Percentiles rank a stretch among this genome's conserved stretches.
Evolutionary conservation across 176 grass and related monocot genomes (phyloP).

Genomic region (Carex myosuroides): DNA sequence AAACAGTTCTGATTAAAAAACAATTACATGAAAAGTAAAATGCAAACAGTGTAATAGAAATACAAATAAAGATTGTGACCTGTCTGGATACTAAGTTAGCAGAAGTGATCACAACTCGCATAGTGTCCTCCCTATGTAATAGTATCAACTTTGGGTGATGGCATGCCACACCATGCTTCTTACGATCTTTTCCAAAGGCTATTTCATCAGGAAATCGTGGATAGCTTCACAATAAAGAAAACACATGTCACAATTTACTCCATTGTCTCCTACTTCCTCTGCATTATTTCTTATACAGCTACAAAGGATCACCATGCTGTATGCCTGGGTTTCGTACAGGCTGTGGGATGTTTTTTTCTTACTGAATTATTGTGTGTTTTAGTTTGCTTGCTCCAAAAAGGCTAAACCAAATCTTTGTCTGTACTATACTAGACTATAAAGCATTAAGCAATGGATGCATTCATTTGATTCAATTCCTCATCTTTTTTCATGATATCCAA

Average conservation of each 20-base stretch:
- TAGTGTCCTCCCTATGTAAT: conserved; percentile 60
- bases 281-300: not conserved
- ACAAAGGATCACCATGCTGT: not conserved
- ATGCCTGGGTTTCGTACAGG: not conserved
- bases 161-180: conserved; percentile 84
- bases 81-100: conserved; percentile 78
- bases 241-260: not conserved
- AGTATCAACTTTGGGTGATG: conserved; percentile 83
- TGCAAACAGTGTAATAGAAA: conserved; percentile 8
- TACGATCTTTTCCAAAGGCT: conserved; percentile 86
- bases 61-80: conserved; percentile 23
- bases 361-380: not conserved
- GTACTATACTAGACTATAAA: not conserved
- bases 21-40: not conserved
- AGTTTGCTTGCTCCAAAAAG: not conserved
- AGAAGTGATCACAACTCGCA: conserved; percentile 71
- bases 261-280: not conserved
- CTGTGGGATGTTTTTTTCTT: not conserved
- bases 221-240: conserved; percentile 40
- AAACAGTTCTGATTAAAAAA: not conserved
- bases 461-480: not conserved
- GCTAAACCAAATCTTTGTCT: not conserved
- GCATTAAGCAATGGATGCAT: not conserved
- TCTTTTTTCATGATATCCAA: not conserved
- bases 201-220: conserved; percentile 66